Evolutionary conservation across 441 rosid genomes (phyloP), one percentile per base, ranked within the genome.

Genomic region (Brassica balearica): DNA sequence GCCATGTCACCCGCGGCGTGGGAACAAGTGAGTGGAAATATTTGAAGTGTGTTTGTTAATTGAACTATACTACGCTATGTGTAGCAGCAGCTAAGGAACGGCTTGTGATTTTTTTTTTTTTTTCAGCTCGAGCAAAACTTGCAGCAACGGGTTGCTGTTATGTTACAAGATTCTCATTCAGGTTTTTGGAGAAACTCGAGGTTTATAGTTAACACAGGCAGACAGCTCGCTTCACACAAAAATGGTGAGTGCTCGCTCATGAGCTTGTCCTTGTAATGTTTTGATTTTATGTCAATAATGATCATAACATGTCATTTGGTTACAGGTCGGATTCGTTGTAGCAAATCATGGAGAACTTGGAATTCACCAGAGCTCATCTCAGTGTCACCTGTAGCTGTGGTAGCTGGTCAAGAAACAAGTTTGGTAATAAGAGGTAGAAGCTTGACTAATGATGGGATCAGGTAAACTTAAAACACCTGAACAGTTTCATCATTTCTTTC

Each of bases 371-470:
- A 92, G 86, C 87, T 94, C 84, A 86, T 91, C 72, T 91, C 85
- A 6, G 94, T 94, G 20, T 89, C 92, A 55, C 98, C 97, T 4
- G 74, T 92, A 80, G 98, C 98, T 63, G 86, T 92, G 69, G 94
- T 89, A 62, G 87, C 86, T 64, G 95, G 96, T 68, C 85, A 88
- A 75, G 90, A 88, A 77, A 83, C 89, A 67, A 86, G 89, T 75
- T 86, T 94, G 68, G 71, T 82, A 46, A 81, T 94, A 66, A 86
- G 86, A 88, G 98, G 98, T 70, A 88, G 92, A 87, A 90, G 88
- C 82, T 84, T 94, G 78, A 79, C 86, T 64, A 82, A 75, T 73
- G 85, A 87, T 20, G 91, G 96, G 48, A 94, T 95, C 71, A 89
- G 82, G 98, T 94, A 77, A 77, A 86, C 86, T 51, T 69, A 56